Evolutionary conservation across 176 grass and related monocot genomes (phyloP).

Genomic region (Ensete glaucum): DNA sequence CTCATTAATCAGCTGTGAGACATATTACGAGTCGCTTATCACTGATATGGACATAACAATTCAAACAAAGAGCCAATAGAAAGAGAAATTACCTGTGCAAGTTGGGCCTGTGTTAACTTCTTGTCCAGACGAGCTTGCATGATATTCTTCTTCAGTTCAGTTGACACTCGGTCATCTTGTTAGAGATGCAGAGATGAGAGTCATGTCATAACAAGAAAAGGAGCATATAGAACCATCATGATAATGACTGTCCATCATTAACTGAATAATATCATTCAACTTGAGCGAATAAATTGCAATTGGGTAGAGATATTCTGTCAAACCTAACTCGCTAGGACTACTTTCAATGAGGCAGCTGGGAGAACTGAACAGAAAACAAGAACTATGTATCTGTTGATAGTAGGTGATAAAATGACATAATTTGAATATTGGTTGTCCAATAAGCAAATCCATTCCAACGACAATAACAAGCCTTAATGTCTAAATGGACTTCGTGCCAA

Average conservation of each 20-base stretch:
- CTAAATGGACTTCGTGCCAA: too few relatives aligned
- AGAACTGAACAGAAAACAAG: too few relatives aligned
- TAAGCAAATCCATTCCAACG: too few relatives aligned
- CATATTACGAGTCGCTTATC: background rate
- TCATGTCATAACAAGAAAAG: background rate
- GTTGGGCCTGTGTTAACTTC: conserved; percentile 92
- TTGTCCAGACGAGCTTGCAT: conserved; percentile 97
- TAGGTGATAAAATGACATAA: too few relatives aligned
- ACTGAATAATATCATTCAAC: background rate
- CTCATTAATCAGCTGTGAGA: conserved; percentile 77
- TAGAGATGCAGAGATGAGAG: background rate
- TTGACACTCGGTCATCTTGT: conserved; percentile 77
- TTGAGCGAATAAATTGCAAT: background rate
- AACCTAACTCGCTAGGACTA: too few relatives aligned
- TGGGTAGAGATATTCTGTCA: background rate
- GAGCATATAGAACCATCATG: background rate
- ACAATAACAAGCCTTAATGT: too few relatives aligned
- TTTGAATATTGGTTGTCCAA: too few relatives aligned
- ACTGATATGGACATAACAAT: background rate
- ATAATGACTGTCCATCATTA: background rate
- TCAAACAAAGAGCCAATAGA: background rate
- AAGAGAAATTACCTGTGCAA: conserved; percentile 54
- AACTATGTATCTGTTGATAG: too few relatives aligned
- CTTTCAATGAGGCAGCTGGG: too few relatives aligned
- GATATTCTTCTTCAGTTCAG: conserved; percentile 89